A percentile compares a stretch with the other conserved stretches of the same genome.
phyloP scores from a whole-genome alignment of 495 filamentous ascomycete species.

The Cercophora sp. region DNA sequence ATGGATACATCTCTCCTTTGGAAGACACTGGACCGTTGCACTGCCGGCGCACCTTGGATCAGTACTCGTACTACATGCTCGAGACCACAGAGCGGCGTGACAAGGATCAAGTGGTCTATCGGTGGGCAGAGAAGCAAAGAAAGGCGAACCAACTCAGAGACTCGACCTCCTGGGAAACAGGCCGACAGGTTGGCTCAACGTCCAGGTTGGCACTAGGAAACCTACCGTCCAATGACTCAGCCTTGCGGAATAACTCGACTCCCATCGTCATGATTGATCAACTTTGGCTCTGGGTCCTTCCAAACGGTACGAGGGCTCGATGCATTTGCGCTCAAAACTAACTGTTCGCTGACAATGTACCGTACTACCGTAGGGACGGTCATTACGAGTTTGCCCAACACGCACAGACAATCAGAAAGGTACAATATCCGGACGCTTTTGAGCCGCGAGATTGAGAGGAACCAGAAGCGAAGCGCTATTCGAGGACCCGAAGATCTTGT shows the following conservation, averaged over 20 bases:
- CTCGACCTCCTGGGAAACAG: background rate
- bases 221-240: background rate
- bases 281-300: slow-evolving; percentile 20
- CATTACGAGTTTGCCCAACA: slow-evolving; percentile 19
- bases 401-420: background rate
- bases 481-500: slow-evolving; percentile 8
- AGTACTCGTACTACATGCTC: slow-evolving; percentile 14
- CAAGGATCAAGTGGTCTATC: slow-evolving; percentile 13
- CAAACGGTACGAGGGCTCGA: slow-evolving; percentile 2
- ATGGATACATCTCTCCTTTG: background rate
- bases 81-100: slow-evolving; percentile 12
- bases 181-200: background rate
- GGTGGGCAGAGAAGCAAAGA: slow-evolving; percentile 1
- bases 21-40: background rate
- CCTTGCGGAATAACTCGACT: background rate
- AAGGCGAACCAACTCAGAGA: background rate
- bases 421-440: slow-evolving; percentile 15
- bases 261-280: slow-evolving; percentile 24
- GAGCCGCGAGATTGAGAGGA: slow-evolving; percentile 4
- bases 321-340: background rate
- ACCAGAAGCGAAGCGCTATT: slow-evolving; percentile 2
- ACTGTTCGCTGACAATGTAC: background rate
- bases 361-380: slow-evolving; percentile 16
- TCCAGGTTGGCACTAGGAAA: background rate
- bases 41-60: slow-evolving; percentile 10